A percentile compares a stretch with the other conserved stretches of the same genome.
These are phyloP conservation scores for Paraconiothyrium brasiliense DNA, from an alignment of 2,329 filamentous ascomycete genomes.

Conservation along the genomic window DNA sequence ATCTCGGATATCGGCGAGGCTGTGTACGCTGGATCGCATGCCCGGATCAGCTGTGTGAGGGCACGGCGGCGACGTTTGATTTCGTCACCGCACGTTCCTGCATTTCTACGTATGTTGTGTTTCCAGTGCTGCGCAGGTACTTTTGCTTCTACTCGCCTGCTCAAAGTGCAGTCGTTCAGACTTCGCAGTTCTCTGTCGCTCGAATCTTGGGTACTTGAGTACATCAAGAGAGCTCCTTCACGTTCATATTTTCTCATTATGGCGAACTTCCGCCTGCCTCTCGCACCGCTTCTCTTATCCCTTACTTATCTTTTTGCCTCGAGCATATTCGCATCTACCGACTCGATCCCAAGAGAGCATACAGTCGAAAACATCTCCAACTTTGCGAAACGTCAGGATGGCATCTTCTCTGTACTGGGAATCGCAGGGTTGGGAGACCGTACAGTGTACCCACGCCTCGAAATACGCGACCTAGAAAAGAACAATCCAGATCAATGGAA, in stretches of 20 bases:
- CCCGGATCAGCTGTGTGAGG: constrained; percentile 3
- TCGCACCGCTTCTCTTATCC: background rate
- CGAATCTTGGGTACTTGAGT: background rate
- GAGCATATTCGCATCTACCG: constrained; percentile 15
- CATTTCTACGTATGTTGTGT: constrained; percentile 6
- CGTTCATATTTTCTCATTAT: background rate
- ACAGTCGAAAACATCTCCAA: constrained; percentile 7
- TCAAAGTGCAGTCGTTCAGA: background rate
- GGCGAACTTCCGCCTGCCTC: background rate
- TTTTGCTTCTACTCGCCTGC: background rate
- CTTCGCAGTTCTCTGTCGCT: background rate
- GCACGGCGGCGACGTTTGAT: constrained; percentile 2
- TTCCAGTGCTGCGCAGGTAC: background rate
- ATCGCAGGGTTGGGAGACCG: constrained; percentile 26
- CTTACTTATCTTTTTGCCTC: constrained; percentile 10
- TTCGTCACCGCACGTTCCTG: constrained; percentile 12
- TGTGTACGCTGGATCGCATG: constrained; percentile 7
- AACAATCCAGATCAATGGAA: constrained; percentile 71
- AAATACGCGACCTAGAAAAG: constrained; percentile 73
- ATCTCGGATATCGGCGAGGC: background rate
- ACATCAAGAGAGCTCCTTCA: background rate
- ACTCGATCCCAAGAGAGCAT: constrained; percentile 1
- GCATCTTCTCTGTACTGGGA: constrained; percentile 32
- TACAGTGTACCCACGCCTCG: constrained; percentile 61
- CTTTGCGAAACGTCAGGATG: constrained; percentile 18